Conservation (phyloP, 2,329 filamentous ascomycete species). For the Talaromyces sp. region DNA sequence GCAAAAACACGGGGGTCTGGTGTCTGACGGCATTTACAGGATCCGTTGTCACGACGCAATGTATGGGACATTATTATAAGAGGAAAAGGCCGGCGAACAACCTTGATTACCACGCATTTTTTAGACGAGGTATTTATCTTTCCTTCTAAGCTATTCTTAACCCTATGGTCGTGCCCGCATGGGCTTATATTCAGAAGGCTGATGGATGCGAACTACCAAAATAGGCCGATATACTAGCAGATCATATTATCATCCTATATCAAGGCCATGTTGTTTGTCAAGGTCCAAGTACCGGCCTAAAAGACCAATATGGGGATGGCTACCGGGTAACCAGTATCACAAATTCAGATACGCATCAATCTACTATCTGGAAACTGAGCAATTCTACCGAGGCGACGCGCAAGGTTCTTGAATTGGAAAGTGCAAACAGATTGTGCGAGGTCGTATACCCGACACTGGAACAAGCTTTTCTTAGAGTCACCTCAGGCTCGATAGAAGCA, state of each 20-base stretch:
- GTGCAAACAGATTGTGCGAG: slow-evolving; percentile 68
- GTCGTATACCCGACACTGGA: slow-evolving; percentile 84
- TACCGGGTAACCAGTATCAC: slow-evolving; percentile 63
- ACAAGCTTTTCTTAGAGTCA: slow-evolving; percentile 74
- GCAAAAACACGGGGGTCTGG: background rate
- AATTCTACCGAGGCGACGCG: slow-evolving; percentile 65
- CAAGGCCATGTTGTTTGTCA: slow-evolving; percentile 77
- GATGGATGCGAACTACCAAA: background rate
- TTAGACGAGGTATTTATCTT: slow-evolving; percentile 63
- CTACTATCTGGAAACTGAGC: slow-evolving; percentile 52
- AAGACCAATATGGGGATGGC: slow-evolving; percentile 75
- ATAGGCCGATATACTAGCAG: slow-evolving; percentile 74
- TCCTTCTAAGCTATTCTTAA: background rate
- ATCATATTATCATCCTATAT: slow-evolving; percentile 83
- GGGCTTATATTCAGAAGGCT: no score
- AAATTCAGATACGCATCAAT: background rate
- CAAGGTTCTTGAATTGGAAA: slow-evolving; percentile 67
- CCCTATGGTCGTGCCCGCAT: no score
- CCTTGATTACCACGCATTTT: slow-evolving; percentile 89
- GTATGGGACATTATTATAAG: slow-evolving; percentile 91
- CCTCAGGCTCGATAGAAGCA: background rate
- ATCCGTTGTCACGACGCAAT: slow-evolving; percentile 80
- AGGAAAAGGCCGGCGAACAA: slow-evolving; percentile 75
- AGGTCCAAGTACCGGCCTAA: slow-evolving; percentile 81
- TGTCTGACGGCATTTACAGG: slow-evolving; percentile 31